Base-by-base conservation (phyloP, 305 asterid species). In the Fraxinus greggii region DNA sequence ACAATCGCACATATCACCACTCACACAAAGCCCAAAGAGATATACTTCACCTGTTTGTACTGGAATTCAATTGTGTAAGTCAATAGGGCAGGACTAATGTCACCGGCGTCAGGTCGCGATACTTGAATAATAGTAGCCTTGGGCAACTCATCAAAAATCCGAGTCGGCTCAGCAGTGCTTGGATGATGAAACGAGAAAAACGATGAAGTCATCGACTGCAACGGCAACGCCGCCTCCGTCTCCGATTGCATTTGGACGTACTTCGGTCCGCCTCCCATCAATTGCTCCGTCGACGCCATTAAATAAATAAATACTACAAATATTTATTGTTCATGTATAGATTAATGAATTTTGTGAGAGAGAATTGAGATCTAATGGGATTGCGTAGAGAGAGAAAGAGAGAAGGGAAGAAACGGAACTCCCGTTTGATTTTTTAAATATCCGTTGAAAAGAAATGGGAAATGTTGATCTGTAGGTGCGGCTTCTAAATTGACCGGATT, bases 81-180 rank as follows among this genome's bases (percentile, higher is more conserved):
- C 48, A 95, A 92, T 82, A 91, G 94, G 87, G 89, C 86, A 73
- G 99, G 99, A 90, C 97, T 95, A 73, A 95, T 89, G 85, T 95
- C 99, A 17, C 93, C 92, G 51, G 98, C 96, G 81, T 95, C 99
- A 10, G 98, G 97, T 17, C 99, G 94, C 61, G 98, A 95, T 13
- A 93, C 97, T 86, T 92, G 94, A 80, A 95, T 75, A 77, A 95
- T 95, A 8, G 86, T 81, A 61, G 98, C 99, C 84, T 83, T 87
- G 24, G 99, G 99, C 92, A 95, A 87, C 91, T 95, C 98, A 61
- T 93, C 89, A 86, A 95, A 95, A 81, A 95, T 92, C 83, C 94
- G 89, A 86, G 90, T 86, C 72, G 89, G 78, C 90, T 92, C 95
- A 10, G 75, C 94, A 10, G 75, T 40, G 10, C 85, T 56, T 42